phyloP scores from a whole-genome alignment of 2,329 filamentous ascomycete species.

The Alternaria consortialis region DNA sequence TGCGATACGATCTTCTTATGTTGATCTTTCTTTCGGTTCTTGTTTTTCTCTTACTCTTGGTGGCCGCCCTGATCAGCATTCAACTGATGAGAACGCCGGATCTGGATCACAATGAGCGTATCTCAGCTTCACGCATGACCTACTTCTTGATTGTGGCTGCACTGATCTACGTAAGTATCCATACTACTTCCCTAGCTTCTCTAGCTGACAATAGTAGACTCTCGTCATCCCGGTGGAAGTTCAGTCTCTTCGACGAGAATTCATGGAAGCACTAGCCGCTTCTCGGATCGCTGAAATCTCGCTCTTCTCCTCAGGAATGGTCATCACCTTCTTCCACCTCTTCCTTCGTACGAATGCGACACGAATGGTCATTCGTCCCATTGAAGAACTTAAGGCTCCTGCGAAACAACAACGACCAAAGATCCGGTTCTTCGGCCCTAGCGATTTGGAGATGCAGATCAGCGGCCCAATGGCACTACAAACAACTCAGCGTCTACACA shows the following conservation, averaged over 20 bases:
- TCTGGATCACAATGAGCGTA: conserved; percentile 67
- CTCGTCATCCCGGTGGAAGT: conserved; percentile 71
- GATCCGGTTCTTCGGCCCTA: conserved; percentile 59
- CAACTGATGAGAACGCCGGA: conserved; percentile 64
- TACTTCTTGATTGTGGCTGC: conserved; percentile 70
- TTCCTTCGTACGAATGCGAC: conserved; percentile 71
- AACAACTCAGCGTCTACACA: conserved; percentile 44
- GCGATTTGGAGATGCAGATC: conserved; percentile 54
- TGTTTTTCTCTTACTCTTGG: conserved; percentile 60
- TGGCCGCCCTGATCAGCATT: conserved; percentile 64
- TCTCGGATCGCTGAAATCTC: conserved; percentile 72
- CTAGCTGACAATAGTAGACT: conserved; percentile 44
- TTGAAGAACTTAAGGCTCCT: conserved; percentile 54
- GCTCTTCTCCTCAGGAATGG: conserved; percentile 71
- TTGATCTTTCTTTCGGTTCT: conserved; percentile 65
- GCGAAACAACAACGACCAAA: conserved; percentile 58
- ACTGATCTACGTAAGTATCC: conserved; percentile 63
- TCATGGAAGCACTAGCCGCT: conserved; percentile 59
- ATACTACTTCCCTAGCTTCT: not conserved
- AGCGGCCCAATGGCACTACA: conserved; percentile 49
- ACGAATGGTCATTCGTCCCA: conserved; percentile 63
- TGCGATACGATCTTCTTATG: conserved; percentile 66
- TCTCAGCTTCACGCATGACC: conserved; percentile 73
- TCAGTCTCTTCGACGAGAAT: conserved; percentile 58
- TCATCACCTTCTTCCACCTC: conserved; percentile 71